Evolutionary conservation across 306 rosid genomes (phyloP).

Genomic region (Ziziphus jujuba): DNA sequence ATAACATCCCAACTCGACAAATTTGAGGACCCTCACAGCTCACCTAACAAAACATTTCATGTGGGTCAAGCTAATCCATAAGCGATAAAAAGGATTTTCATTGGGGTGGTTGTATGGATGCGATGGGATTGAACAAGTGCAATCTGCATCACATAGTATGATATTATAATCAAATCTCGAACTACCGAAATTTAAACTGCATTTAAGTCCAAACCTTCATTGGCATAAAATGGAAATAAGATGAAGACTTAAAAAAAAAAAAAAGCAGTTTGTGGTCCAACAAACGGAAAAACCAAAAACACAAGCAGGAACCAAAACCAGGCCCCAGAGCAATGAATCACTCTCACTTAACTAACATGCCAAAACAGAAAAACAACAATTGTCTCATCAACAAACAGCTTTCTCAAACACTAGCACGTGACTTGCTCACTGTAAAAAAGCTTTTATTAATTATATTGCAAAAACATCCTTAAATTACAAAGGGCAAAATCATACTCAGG

Average conservation of each 20-base stretch:
- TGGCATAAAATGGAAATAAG: not conserved
- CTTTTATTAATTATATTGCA: too few species aligned
- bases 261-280: not conserved
- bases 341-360: not conserved
- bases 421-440: not conserved
- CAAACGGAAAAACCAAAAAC: not conserved
- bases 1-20: too few species aligned
- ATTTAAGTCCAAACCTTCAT: not conserved
- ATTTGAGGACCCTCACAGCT: conserved; percentile 3
- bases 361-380: not conserved
- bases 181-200: not conserved
- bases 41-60: not conserved
- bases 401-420: not conserved
- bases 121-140: not conserved
- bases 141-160: conserved; percentile 2
- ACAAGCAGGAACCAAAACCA: not conserved
- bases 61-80: not conserved
- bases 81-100: too few species aligned
- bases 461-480: too few species aligned
- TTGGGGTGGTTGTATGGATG: too few species aligned
- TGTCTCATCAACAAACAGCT: conserved; percentile 6
- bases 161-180: not conserved
- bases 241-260: too few species aligned
- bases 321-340: not conserved
- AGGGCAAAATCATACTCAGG: too few species aligned